Evolutionary conservation across 306 rosid genomes (phyloP).

Genomic region (Begonia peltatifolia): DNA sequence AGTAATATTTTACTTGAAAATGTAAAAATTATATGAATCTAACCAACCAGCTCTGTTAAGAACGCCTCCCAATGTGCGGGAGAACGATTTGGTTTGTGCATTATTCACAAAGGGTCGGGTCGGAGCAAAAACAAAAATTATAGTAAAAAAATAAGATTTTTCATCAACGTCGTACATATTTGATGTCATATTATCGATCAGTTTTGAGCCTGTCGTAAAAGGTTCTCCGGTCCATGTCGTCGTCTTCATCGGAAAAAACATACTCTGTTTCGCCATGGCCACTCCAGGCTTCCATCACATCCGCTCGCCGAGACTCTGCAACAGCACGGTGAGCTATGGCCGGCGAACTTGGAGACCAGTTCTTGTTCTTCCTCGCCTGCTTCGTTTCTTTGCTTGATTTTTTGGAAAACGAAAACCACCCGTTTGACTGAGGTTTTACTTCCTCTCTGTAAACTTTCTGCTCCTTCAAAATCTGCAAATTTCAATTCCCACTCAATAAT

Average conservation of each 20-base stretch:
- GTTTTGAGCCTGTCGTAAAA: no score
- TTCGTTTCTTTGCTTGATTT: constrained; percentile 15
- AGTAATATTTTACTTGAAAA: no score
- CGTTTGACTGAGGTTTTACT: constrained; percentile 19
- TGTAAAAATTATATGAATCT: no score
- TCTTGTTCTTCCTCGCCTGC: constrained; percentile 18
- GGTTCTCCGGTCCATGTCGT: neutral
- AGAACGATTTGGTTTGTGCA: no score
- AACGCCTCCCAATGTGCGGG: no score
- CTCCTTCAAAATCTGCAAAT: constrained; percentile 26
- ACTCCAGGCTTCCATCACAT: neutral
- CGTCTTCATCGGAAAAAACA: neutral
- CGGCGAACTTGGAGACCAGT: constrained; percentile 30
- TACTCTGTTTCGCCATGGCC: constrained; percentile 1
- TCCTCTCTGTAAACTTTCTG: constrained; percentile 12
- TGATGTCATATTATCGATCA: no score
- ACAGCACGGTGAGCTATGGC: constrained; percentile 9
- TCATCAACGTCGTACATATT: no score
- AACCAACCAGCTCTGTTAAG: no score
- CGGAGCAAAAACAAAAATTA: no score
- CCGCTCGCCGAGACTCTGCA: constrained; percentile 7
- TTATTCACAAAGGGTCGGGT: no score
- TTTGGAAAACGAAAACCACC: constrained; percentile 18
- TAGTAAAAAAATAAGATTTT: no score
- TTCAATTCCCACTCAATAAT: neutral